phyloP scores from a whole-genome alignment of 2,329 filamentous ascomycete species.

The Colletotrichum sp. region DNA sequence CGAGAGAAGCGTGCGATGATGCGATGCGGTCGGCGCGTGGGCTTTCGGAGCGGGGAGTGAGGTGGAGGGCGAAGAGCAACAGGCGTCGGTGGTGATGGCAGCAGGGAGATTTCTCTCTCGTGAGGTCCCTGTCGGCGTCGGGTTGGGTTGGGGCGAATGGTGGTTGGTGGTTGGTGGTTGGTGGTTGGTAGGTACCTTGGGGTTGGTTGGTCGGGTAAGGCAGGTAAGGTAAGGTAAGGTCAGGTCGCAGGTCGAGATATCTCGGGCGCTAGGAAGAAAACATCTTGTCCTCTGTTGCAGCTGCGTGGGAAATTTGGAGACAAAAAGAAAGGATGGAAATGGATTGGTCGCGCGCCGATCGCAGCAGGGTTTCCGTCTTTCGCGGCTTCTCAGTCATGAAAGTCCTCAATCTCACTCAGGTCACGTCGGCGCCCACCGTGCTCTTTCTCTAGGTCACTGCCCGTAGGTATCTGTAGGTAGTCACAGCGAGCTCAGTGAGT shows the following conservation, averaged over 20 bases:
- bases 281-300: slow-evolving; percentile 19
- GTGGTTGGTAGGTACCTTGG: background rate
- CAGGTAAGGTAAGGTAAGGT: background rate
- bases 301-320: slow-evolving; percentile 18
- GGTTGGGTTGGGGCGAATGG: background rate
- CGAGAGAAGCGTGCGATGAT: background rate
- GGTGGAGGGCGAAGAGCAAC: background rate
- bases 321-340: slow-evolving; percentile 17
- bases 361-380: background rate
- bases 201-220: background rate
- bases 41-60: background rate
- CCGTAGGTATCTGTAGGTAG: background rate
- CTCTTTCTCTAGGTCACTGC: background rate
- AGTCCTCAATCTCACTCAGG: background rate
- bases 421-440: background rate
- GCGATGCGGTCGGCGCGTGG: background rate
- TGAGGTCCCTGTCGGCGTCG: background rate
- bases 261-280: slow-evolving; percentile 12
- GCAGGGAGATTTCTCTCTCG: background rate
- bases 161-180: background rate
- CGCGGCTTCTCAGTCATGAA: background rate
- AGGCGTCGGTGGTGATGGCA: background rate
- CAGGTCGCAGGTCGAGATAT: background rate
- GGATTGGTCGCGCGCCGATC: slow-evolving; percentile 20
- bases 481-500: background rate